These are phyloP conservation scores for Litchi chinensis DNA, from an alignment of 345 rosid genomes.

Conservation along the genomic window DNA sequence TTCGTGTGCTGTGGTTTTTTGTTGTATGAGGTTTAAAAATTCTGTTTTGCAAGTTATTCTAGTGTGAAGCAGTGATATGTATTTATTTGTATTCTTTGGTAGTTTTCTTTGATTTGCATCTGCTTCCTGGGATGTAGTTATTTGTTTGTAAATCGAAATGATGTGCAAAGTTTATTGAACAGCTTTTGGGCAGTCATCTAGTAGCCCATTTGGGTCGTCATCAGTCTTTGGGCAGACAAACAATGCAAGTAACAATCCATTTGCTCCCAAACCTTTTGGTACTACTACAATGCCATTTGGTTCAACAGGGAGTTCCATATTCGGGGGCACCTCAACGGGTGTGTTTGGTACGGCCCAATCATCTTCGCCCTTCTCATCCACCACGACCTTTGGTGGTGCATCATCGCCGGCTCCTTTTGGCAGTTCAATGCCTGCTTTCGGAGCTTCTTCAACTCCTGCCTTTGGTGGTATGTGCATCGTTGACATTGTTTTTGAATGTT, in stretches of 20 bases:
- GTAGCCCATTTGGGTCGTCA: constrained; percentile 71
- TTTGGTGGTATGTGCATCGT: constrained; percentile 55
- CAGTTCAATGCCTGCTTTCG: constrained; percentile 58
- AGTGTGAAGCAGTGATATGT: neutral
- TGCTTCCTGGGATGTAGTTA: constrained; percentile 2
- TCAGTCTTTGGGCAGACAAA: constrained; percentile 72
- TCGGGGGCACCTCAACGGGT: constrained; percentile 91
- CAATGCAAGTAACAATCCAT: constrained; percentile 60
- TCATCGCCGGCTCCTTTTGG: constrained; percentile 74
- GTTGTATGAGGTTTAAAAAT: no score
- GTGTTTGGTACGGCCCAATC: constrained; percentile 73
- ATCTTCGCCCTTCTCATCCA: constrained; percentile 69
- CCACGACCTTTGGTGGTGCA: constrained; percentile 71
- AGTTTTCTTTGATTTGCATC: neutral
- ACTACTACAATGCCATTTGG: constrained; percentile 68
- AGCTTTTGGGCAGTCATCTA: constrained; percentile 86
- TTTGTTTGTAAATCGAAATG: constrained; percentile 16
- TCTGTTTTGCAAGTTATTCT: neutral
- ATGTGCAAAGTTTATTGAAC: constrained; percentile 25
- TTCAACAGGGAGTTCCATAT: constrained; percentile 66
- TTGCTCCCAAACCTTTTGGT: constrained; percentile 75
- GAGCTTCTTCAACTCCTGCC: constrained; percentile 68
- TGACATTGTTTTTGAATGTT: neutral
- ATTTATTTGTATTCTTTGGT: neutral
- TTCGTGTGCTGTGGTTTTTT: neutral